phyloP scores from a whole-genome alignment of 768 basidiomycete genomes.

The Auricularia cornea region DNA sequence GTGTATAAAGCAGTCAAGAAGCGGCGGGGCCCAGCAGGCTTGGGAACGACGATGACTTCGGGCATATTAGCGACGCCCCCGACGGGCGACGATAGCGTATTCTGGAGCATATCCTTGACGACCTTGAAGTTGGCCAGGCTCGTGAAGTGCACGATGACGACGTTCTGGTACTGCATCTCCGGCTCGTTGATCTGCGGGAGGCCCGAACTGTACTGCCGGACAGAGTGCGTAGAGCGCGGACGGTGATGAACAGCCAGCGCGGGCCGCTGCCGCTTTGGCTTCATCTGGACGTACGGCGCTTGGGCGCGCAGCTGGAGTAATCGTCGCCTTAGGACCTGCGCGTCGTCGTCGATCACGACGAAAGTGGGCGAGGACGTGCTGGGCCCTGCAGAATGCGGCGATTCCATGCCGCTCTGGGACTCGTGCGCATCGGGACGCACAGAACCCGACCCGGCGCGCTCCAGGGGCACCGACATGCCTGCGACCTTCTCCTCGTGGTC shows the following conservation, averaged over 20 bases:
- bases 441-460: slow-evolving; percentile 21
- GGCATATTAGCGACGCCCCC: slow-evolving; percentile 38
- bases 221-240: slow-evolving; percentile 73
- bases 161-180: background rate
- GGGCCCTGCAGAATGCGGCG: slow-evolving; percentile 2
- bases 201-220: slow-evolving; percentile 36
- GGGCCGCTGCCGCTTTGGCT: slow-evolving; percentile 52
- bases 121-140: slow-evolving; percentile 82
- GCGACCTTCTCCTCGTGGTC: slow-evolving; percentile 12
- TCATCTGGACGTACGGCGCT: slow-evolving; percentile 33
- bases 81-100: slow-evolving; percentile 36
- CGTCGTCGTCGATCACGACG: slow-evolving; percentile 89
- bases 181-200: background rate
- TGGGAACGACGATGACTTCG: slow-evolving; percentile 95
- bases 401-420: background rate
- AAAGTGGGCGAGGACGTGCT: slow-evolving; percentile 41
- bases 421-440: slow-evolving; percentile 24
- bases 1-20: slow-evolving; percentile 90
- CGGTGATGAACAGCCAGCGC: slow-evolving; percentile 59
- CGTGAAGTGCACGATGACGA: slow-evolving; percentile 83
- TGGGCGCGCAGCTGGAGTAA: slow-evolving; percentile 60
- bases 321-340: slow-evolving; percentile 67
- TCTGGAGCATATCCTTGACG: slow-evolving; percentile 79
- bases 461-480: background rate
- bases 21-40: slow-evolving; percentile 91